Evolutionary conservation across 805 yeast species (phyloP).

Genomic region (Yamadazyma tumulicola): DNA sequence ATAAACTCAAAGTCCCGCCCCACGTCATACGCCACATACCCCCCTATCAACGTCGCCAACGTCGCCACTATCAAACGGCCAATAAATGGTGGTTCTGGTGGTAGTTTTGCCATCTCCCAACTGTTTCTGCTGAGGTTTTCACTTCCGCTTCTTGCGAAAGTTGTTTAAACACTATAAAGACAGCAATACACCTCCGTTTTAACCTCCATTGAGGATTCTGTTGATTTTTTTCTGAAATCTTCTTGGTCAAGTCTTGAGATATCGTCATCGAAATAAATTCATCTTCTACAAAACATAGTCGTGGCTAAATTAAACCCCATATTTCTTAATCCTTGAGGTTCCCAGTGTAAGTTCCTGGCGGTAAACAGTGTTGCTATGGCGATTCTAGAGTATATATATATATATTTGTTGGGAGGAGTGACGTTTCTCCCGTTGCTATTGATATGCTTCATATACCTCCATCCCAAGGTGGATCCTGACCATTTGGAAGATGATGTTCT

Average conservation of each 20-base stretch:
- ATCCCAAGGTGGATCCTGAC: conserved; percentile 12
- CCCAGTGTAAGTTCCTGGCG: no score
- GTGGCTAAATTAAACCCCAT: no score
- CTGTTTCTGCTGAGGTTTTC: no score
- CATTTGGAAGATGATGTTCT: conserved; percentile 12
- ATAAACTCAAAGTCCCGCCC: conserved; percentile 39
- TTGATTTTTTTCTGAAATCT: no score
- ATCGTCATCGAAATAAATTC: no score
- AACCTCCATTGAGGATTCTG: no score
- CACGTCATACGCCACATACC: conserved; percentile 27
- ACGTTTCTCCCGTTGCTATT: conserved; percentile 68
- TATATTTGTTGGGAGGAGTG: conserved; percentile 74
- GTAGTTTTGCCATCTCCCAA: conserved; percentile 4
- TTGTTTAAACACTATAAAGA: no score
- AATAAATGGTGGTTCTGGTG: conserved; percentile 29
- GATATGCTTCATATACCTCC: conserved; percentile 33
- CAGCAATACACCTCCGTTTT: no score
- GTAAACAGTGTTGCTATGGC: conserved; percentile 11
- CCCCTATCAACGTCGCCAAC: conserved; percentile 32
- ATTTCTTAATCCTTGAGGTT: no score
- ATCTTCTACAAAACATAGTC: no score
- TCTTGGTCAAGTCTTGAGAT: no score
- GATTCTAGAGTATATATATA: conserved; percentile 28
- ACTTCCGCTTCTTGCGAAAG: no score
- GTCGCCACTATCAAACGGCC: conserved; percentile 36